Percentiles rank a stretch among this genome's conserved stretches.
phyloP scores from a whole-genome alignment of 2,329 filamentous ascomycete genomes.

The Coniochaeta prunicola region DNA sequence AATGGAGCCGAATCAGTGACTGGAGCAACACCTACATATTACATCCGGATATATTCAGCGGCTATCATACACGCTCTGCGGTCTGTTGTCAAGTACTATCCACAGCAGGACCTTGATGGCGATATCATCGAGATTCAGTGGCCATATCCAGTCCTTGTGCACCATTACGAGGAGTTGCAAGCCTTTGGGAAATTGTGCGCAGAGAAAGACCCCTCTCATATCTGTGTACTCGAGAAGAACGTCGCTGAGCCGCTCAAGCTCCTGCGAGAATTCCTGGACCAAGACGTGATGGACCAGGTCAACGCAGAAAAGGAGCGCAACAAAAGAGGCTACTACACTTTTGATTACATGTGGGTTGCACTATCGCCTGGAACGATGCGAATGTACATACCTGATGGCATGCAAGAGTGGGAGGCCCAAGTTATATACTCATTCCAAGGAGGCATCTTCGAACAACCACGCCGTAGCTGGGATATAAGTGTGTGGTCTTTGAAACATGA shows the following conservation, averaged over 20 bases:
- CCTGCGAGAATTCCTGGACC: conserved; percentile 10
- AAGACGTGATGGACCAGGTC: conserved; percentile 9
- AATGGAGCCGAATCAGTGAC: background rate
- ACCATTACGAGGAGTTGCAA: conserved; percentile 18
- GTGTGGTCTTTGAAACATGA: background rate
- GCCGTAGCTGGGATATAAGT: background rate
- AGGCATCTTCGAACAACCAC: background rate
- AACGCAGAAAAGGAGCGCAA: conserved; percentile 9
- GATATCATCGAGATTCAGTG: conserved; percentile 9
- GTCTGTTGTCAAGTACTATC: conserved; percentile 20
- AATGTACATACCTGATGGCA: too few relatives aligned
- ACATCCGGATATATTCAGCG: conserved; percentile 13
- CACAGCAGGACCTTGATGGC: conserved; percentile 13
- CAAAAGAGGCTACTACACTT: conserved; percentile 7
- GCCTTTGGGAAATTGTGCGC: background rate
- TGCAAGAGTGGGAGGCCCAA: background rate
- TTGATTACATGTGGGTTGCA: conserved; percentile 6
- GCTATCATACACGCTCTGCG: conserved; percentile 16
- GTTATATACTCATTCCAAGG: background rate
- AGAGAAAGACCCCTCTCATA: background rate
- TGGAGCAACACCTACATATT: conserved; percentile 7
- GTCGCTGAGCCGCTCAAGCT: background rate
- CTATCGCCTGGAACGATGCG: conserved; percentile 6
- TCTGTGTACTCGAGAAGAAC: background rate
- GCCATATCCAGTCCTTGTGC: conserved; percentile 18